Evolutionary conservation across 352 stramenopile genomes (phyloP).

Genomic region (Pythium plurisporium): DNA sequence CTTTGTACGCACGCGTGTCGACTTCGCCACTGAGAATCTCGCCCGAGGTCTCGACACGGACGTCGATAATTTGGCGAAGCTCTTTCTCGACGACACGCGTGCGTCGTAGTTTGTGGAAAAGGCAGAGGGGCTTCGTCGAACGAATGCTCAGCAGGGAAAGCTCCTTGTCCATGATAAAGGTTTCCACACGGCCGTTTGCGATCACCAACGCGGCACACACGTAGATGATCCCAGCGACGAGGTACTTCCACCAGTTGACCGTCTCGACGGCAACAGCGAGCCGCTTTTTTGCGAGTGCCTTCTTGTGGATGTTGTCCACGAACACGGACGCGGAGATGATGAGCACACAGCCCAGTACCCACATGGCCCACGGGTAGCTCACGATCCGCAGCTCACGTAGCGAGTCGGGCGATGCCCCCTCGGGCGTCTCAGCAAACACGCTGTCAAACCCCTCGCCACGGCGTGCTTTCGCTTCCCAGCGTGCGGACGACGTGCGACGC

Average conservation of each 20-base stretch:
- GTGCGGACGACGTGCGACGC: constrained; percentile 7
- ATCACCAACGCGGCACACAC: constrained; percentile 36
- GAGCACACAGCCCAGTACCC: constrained; percentile 46
- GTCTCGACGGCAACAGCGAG: background rate
- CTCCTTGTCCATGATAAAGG: constrained; percentile 56
- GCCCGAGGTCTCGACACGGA: constrained; percentile 55
- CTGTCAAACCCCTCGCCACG: constrained; percentile 26
- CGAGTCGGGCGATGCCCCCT: background rate
- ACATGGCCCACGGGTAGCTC: constrained; percentile 58
- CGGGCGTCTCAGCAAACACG: constrained; percentile 22
- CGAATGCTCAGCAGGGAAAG: constrained; percentile 29
- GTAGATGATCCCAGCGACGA: constrained; percentile 53
- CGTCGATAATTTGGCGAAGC: constrained; percentile 49
- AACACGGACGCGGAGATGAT: constrained; percentile 54
- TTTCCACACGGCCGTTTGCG: constrained; percentile 53
- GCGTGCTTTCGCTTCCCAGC: constrained; percentile 16
- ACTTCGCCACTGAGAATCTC: constrained; percentile 61
- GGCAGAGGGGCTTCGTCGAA: constrained; percentile 50
- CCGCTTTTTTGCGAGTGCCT: constrained; percentile 17
- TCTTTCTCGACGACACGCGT: constrained; percentile 43
- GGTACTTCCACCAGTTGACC: constrained; percentile 64
- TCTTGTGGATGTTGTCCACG: constrained; percentile 41
- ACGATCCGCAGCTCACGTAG: constrained; percentile 42
- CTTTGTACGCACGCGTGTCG: constrained; percentile 63
- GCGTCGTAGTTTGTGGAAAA: constrained; percentile 29